Conservation (phyloP, 768 basidiomycete species). For the Mycena rebaudengoi region DNA sequence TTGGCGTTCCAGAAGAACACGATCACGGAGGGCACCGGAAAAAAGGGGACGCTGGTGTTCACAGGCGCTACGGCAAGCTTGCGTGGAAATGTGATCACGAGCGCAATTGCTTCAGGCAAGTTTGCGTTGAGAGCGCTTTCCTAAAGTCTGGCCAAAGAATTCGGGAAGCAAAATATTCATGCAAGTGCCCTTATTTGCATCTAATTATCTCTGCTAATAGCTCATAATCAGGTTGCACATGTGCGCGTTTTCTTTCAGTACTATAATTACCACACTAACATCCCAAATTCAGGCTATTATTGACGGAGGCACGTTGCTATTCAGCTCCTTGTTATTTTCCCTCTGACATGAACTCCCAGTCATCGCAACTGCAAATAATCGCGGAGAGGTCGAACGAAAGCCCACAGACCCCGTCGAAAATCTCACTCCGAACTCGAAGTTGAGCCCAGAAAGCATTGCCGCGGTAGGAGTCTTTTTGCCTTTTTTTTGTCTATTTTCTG, state of each 20-base stretch:
- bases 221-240: conserved; percentile 64
- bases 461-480: too few relatives aligned
- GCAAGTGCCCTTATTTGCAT: conserved; percentile 41
- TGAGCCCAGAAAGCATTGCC: conserved; percentile 75
- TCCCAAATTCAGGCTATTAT: conserved; percentile 76
- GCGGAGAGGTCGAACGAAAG: too few relatives aligned
- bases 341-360: conserved; percentile 29
- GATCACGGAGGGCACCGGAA: conserved; percentile 55
- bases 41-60: conserved; percentile 72
- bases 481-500: conserved; percentile 4
- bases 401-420: conserved; percentile 50
- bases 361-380: conserved; percentile 41
- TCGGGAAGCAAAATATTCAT: conserved; percentile 78
- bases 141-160: conserved; percentile 80
- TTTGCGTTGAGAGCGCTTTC: conserved; percentile 68
- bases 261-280: too few relatives aligned
- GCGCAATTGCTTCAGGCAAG: conserved; percentile 71
- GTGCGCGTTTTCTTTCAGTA: conserved; percentile 48
- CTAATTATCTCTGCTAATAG: background rate
- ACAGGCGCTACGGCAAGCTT: conserved; percentile 77
- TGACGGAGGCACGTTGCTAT: too few relatives aligned
- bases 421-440: conserved; percentile 57
- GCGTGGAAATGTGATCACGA: conserved; percentile 68
- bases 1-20: conserved; percentile 67
- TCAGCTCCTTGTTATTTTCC: conserved; percentile 30